Conservation (phyloP, 2,329 filamentous ascomycete species). For the Ascochyta viciae-villosae region DNA sequence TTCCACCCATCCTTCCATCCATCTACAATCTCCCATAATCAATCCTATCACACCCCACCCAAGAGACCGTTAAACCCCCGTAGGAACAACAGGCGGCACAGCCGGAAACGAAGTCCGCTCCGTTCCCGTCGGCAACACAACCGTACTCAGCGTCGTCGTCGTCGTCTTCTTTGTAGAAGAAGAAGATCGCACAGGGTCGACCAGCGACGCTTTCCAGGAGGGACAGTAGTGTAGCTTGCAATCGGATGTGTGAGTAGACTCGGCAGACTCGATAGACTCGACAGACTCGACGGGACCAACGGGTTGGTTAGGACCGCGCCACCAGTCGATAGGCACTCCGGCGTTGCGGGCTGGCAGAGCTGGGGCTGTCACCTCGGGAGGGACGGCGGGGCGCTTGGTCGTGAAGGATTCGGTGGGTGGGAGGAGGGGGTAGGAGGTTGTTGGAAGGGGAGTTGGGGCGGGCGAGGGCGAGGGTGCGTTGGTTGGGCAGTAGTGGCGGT, state of each 20-base stretch:
- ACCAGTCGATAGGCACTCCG: conserved; percentile 2
- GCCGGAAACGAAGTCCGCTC: no score
- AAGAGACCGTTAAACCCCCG: no score
- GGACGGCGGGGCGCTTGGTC: background rate
- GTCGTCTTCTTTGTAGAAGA: background rate
- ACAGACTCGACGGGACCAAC: background rate
- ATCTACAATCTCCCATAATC: no score
- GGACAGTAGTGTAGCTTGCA: conserved; percentile 7
- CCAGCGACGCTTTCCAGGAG: background rate
- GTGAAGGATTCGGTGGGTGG: background rate
- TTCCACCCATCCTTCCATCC: no score
- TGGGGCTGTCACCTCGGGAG: background rate
- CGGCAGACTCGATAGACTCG: no score
- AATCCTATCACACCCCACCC: no score
- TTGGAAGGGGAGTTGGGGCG: background rate
- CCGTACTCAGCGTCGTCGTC: background rate
- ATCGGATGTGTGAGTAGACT: background rate
- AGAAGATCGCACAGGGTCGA: no score
- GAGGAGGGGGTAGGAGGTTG: background rate
- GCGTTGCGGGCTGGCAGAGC: background rate
- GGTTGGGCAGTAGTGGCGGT: background rate
- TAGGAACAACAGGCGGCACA: background rate
- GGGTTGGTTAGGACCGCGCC: conserved; percentile 1
- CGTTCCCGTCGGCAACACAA: background rate
- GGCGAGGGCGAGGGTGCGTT: background rate